Base-by-base conservation (phyloP, 2,329 filamentous ascomycete species). In the Podosphaera leucotricha region DNA sequence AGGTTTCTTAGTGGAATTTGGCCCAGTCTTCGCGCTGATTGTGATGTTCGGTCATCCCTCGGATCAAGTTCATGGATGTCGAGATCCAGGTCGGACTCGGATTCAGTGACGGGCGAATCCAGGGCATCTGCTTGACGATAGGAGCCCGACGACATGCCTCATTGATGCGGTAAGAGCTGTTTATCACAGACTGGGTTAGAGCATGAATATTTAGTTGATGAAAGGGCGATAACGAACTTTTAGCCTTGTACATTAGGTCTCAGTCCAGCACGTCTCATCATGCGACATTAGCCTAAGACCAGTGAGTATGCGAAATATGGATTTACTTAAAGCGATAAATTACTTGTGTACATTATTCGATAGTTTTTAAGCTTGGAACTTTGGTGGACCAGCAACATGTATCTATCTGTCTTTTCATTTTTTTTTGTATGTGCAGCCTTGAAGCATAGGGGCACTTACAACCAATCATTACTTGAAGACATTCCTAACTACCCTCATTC, bases 1-100 rank as follows among this genome's bases (percentile, higher is more conserved):
- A 79, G 62, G 52, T 70, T 77, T 49, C 80, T 70, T 54, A 87
- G 64, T 43, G 81, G 80, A 62, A 86, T 86, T 62, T 57, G 52
- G 22, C 50, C 46, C 37, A 50, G 44, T 46, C 55, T 49, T 43
- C 55, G 48, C 45, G 54, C 56, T 47, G 55, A 48, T 18, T 47
- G 47, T 30, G 49, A 48, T 43, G 52, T 57, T 46, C 53, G 49
- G n/a, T 54, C 52, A 44, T 53, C 53, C 35, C 50, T 46, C 45
- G 81, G 80, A 57, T 86, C 80, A 52, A 90, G 75, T 65, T 87
- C 82, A 55, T 83, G 71, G 52, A 84, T 69, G 54, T 86, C 79
- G 55, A 90, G 67, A 49, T 82, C 77, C 53, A 78, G 72, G 58
- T 87, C 64, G 42, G 77, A 82, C 59, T 86, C 80, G 57, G 77